Evolutionary conservation across 2,329 filamentous ascomycete genomes (phyloP), one percentile per base, ranked within the genome.

Genomic region (Fusarium sacchari): DNA sequence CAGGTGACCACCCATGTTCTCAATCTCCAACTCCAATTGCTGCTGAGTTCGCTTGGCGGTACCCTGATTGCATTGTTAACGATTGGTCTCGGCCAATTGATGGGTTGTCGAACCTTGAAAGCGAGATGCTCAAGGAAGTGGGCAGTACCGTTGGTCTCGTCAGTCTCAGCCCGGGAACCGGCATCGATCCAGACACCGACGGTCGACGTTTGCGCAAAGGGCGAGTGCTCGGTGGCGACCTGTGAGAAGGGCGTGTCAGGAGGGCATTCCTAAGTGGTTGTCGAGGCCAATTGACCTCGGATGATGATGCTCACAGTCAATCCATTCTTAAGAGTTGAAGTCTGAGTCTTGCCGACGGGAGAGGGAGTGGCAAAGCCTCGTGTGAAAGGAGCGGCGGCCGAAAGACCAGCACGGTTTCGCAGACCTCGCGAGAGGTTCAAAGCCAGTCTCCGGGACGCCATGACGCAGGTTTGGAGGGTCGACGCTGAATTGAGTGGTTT

Each of bases 131-230:
- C 96, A 80, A 99, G 91, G 90, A 99, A 99, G 88, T 99, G 96
- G 82, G 96, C 96, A 80, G 96, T 99, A 86, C 96, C 96, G 88
- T 98, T 99, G 82, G 94, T 98, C 91, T 95, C 95, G 87, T 96
- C 92, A 79, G 96, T 99, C 90, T 99, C 96, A 84, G 96, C 95
- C 85, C 96, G 91, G 85, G 95, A 98, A 83, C 96, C 96, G 84
- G 97, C 96, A 87, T 99, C 97, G 84, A 99, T 99, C 95, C 96
- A 99, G 77, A 99, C 94, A 84, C 96, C 96, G 81, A 98, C 95
- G 63, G 96, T 98, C 81, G 95, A 97, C 72, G 96, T 98, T 89
- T 98, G 95, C 81, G 96, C 96, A 90, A 95, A 98, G 80, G 96
- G 96, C 76, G 95, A 98, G 88, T 98, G 93, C 86, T 99, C 96